A percentile compares a stretch with the other conserved stretches of the same genome.
Conservation (phyloP, 495 filamentous ascomycete species). For the Neurospora africana region DNA sequence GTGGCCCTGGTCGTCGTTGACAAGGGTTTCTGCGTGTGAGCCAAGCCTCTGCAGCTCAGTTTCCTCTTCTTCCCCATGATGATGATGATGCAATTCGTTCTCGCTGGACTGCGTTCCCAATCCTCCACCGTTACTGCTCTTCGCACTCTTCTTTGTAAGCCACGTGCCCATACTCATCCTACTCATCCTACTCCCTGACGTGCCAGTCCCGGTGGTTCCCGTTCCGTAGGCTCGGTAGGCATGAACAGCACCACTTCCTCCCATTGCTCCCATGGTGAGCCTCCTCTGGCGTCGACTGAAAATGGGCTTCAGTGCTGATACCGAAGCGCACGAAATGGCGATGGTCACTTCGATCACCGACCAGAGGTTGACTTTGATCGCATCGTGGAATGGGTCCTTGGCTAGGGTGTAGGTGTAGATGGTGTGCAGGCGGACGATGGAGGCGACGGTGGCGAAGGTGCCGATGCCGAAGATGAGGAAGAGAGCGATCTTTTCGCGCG, state of each 20-base stretch:
- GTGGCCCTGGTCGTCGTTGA: not conserved
- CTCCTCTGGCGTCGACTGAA: slow-evolving; percentile 17
- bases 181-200: not conserved
- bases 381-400: slow-evolving; percentile 23
- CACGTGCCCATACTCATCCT: not conserved
- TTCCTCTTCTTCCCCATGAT: not conserved
- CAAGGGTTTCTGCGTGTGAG: not conserved
- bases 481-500: slow-evolving; percentile 35
- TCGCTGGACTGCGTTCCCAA: not conserved
- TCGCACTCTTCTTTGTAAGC: not conserved
- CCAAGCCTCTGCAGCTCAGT: not conserved
- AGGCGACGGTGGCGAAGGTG: slow-evolving; percentile 29
- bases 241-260: not conserved
- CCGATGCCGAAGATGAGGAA: slow-evolving; percentile 41
- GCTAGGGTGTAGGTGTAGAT: slow-evolving; percentile 24
- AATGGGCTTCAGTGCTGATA: slow-evolving; percentile 35
- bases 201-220: not conserved
- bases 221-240: not conserved
- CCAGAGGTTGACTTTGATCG: slow-evolving; percentile 29
- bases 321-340: slow-evolving; percentile 40
- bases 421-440: slow-evolving; percentile 36
- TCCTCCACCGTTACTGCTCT: not conserved
- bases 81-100: not conserved
- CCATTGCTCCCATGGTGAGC: not conserved
- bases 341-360: slow-evolving; percentile 42